phyloP scores from a whole-genome alignment of 2,329 filamentous ascomycete genomes.

The Fusarium globosum region DNA sequence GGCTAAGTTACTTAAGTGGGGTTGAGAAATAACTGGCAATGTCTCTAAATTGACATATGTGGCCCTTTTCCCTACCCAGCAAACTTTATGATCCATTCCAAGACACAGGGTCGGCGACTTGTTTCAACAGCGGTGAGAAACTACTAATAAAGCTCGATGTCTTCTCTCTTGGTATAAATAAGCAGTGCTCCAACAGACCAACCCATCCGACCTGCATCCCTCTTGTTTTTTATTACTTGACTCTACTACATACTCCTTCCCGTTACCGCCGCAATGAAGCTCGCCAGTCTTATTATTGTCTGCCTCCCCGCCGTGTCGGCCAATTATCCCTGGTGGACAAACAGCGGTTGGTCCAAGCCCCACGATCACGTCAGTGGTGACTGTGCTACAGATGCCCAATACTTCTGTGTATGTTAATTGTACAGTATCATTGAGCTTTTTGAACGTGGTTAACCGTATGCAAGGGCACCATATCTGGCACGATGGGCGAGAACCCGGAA shows the following conservation, averaged over 20 bases:
- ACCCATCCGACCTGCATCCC: rapidly evolving
- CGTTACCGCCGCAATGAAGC: background rate
- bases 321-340: background rate
- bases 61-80: too few species aligned
- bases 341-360: background rate
- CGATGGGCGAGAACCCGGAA: background rate
- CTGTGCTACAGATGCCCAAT: background rate
- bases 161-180: background rate
- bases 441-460: background rate
- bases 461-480: rapidly evolving
- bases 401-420: background rate
- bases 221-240: rapidly evolving
- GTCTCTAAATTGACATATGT: too few species aligned
- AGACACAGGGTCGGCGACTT: rapidly evolving
- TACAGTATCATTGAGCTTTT: background rate
- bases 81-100: background rate
- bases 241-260: background rate
- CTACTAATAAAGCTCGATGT: rapidly evolving
- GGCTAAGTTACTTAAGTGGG: too few species aligned
- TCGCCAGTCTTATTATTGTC: background rate
- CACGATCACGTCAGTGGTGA: too few species aligned
- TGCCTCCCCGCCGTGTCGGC: background rate
- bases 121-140: background rate
- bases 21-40: too few species aligned
- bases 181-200: background rate